Base-by-base conservation (phyloP, 1,284 basidiomycete genomes). In the Mycena sp. region DNA sequence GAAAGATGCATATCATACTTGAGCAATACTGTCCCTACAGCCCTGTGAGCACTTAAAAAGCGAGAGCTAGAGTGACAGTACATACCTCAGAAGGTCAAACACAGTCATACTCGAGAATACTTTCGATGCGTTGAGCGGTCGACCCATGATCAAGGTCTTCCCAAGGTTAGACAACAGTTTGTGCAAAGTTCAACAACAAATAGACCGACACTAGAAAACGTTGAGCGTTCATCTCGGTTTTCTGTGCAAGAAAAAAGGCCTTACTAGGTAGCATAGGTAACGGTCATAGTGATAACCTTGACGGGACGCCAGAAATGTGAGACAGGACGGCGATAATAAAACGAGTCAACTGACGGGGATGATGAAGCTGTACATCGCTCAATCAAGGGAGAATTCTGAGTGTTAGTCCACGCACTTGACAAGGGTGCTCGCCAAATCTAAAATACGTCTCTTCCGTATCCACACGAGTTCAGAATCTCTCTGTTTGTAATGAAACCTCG, bases 261-360 rank as follows among this genome's bases (percentile, higher is more conserved):
- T 41, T 74, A 75, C 61, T 86, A 93, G 46, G 88, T 87, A 9
- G 86, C 85, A 78, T 90, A 95, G 0, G 93, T 93, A 22, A 86
- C 84, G 48, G 90, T 77, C 87, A 94, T 94, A 18, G 89, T 90
- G 48, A 90, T 39, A n/a, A 72, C 50, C 62, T 66, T 22, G 8
- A 60, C 14, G 59, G 11, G 11, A 30, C 30, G 52, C 16, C 48
- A 18, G 20, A 18, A 7, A 44, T 60, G 22, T 14, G 14, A 9
- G 22, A 41, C 7, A 22, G n/a, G 11, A 25, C n/a, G 64, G 38
- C 37, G 25, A 34, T 11, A 22, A 39, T 18, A 0, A 7, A 22
- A 52, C 56, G 5, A 52, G 46, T 11, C 22, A 4, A 54, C 65
- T 73, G 5, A 92, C 81, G 0, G 93, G 92, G 48, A 94, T 87